These are phyloP conservation scores for Penicilliopsis zonata DNA, from an alignment of 495 filamentous ascomycete species.

Conservation along the genomic window DNA sequence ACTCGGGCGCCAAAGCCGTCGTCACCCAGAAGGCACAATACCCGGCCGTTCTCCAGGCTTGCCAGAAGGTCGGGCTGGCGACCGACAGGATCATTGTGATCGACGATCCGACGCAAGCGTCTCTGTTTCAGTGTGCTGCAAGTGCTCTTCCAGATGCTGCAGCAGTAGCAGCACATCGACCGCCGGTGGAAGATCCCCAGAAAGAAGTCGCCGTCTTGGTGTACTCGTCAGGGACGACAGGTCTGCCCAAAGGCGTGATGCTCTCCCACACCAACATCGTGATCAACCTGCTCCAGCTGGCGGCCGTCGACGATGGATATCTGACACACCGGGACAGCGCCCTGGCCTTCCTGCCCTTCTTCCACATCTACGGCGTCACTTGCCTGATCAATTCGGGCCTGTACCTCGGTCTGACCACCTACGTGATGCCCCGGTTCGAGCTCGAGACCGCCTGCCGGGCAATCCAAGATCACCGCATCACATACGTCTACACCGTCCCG, in stretches of 20 bases:
- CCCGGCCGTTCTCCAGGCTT: slow-evolving; percentile 25
- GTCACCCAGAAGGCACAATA: slow-evolving; percentile 43
- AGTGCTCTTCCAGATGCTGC: neutral
- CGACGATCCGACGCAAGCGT: neutral
- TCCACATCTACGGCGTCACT: slow-evolving; percentile 62
- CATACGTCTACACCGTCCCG: slow-evolving; percentile 59
- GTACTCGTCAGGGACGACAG: slow-evolving; percentile 70
- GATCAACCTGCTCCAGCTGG: slow-evolving; percentile 45
- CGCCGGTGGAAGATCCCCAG: slow-evolving; percentile 7
- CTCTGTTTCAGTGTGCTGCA: neutral
- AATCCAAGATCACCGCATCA: slow-evolving; percentile 52
- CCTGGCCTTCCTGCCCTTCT: slow-evolving; percentile 67
- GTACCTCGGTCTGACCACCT: slow-evolving; percentile 41
- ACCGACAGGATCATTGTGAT: slow-evolving; percentile 38
- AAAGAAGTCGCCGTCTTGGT: slow-evolving; percentile 45
- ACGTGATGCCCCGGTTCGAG: slow-evolving; percentile 64
- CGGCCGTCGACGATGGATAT: slow-evolving; percentile 5
- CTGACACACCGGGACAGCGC: slow-evolving; percentile 38
- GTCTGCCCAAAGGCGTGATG: slow-evolving; percentile 73
- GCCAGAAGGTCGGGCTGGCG: slow-evolving; percentile 45
- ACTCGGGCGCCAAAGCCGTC: slow-evolving; percentile 55
- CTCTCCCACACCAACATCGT: slow-evolving; percentile 63
- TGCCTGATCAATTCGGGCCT: slow-evolving; percentile 42
- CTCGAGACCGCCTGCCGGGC: slow-evolving; percentile 50
- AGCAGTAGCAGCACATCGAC: neutral